phyloP scores from a whole-genome alignment of 345 rosid genomes.

The Noccaea bulbosa region DNA sequence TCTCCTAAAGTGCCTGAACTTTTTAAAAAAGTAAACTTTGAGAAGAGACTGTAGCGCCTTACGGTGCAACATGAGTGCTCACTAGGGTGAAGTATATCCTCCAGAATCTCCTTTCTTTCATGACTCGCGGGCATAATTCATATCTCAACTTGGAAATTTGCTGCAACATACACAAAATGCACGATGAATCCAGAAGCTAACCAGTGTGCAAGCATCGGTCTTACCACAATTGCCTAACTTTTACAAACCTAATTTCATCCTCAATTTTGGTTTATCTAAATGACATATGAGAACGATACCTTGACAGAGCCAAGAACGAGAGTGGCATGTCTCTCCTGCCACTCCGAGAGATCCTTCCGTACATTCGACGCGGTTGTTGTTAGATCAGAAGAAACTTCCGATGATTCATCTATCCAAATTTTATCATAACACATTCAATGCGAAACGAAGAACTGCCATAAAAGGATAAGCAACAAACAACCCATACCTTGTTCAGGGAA shows the following conservation, averaged over 20 bases:
- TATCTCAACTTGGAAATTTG: slow-evolving; percentile 81
- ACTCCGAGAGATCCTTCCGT: slow-evolving; percentile 83
- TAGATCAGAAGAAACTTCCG: slow-evolving; percentile 53
- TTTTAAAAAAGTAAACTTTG: slow-evolving; percentile 4
- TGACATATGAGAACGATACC: slow-evolving; percentile 46
- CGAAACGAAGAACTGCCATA: background rate
- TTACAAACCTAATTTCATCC: background rate
- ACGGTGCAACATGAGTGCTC: slow-evolving; percentile 89
- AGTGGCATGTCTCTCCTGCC: slow-evolving; percentile 98
- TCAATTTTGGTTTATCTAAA: background rate
- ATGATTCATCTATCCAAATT: slow-evolving; percentile 37
- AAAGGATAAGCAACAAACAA: background rate
- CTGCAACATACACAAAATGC: slow-evolving; percentile 50
- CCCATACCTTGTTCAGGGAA: slow-evolving; percentile 70
- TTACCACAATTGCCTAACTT: background rate
- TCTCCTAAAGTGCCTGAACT: slow-evolving; percentile 4
- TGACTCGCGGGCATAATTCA: slow-evolving; percentile 85
- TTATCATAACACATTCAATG: slow-evolving; percentile 11
- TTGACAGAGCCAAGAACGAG: slow-evolving; percentile 88
- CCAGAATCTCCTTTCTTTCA: slow-evolving; percentile 96
- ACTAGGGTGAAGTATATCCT: slow-evolving; percentile 90
- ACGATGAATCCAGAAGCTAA: background rate
- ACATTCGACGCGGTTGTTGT: slow-evolving; percentile 61
- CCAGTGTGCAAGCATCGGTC: background rate
- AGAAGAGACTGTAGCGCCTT: slow-evolving; percentile 42